Evolutionary conservation across 225 moss, liverwort and hornwort species (phyloP).

Genomic region (Sphagnum contortum): DNA sequence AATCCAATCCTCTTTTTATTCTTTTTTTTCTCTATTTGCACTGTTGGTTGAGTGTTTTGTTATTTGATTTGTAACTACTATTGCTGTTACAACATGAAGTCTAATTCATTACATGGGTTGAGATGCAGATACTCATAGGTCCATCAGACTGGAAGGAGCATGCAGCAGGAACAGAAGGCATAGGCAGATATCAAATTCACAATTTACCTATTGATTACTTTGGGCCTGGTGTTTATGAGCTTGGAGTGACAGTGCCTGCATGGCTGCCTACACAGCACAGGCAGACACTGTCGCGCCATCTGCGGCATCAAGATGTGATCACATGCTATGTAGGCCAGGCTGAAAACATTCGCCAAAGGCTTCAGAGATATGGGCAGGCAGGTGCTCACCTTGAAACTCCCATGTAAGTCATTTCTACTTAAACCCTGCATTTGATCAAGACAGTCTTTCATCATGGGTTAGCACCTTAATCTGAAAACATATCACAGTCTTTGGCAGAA

Average conservation of each 20-base stretch:
- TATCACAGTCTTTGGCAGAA: not conserved
- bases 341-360: conserved; percentile 76
- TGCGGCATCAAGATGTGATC: conserved; percentile 61
- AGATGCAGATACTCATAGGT: conserved; percentile 51
- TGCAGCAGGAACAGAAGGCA: conserved; percentile 40
- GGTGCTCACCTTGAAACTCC: conserved; percentile 82
- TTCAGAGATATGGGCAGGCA: conserved; percentile 77
- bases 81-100: too few species aligned
- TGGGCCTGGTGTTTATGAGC: conserved; percentile 81
- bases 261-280: conserved; percentile 4
- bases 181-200: conserved; percentile 42
- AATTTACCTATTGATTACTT: conserved; percentile 51
- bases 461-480: not conserved
- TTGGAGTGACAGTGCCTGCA: conserved; percentile 56
- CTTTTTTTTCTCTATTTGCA: too few species aligned
- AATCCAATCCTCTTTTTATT: too few species aligned
- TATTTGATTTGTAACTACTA: too few species aligned
- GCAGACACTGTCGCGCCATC: conserved; percentile 17
- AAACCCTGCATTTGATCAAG: not conserved
- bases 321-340: conserved; percentile 86
- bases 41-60: too few species aligned
- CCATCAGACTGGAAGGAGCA: conserved; percentile 67
- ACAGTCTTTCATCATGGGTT: not conserved
- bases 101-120: too few species aligned
- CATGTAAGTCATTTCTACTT: conserved; percentile 8